Percentiles rank a stretch among this genome's conserved stretches.
phyloP scores from a whole-genome alignment of 1,139 yeast genomes.

The Arxiozyma bovina region DNA sequence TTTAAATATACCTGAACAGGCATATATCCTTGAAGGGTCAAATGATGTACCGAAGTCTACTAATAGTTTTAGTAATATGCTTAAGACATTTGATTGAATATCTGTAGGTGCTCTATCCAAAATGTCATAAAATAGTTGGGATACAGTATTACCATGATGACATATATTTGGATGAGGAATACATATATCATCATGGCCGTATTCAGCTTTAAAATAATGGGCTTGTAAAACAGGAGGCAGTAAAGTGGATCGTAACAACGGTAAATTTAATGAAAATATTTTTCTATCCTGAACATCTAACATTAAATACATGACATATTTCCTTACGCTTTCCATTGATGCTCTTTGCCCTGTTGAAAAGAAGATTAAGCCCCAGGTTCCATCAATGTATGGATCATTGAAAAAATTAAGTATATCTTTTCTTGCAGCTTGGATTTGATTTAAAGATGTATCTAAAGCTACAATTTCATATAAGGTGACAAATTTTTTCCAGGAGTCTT shows the following conservation, averaged over 20 bases:
- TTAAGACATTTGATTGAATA: conserved; percentile 23
- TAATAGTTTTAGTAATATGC: conserved; percentile 39
- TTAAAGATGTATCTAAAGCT: conserved; percentile 77
- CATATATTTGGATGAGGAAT: conserved; percentile 34
- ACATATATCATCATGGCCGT: neutral
- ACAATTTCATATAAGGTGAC: conserved; percentile 70
- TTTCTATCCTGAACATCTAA: conserved; percentile 44
- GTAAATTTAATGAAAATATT: conserved; percentile 41
- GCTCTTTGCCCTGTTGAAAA: conserved; percentile 71
- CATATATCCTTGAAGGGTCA: conserved; percentile 64
- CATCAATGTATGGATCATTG: conserved; percentile 45
- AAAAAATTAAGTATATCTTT: conserved; percentile 53
- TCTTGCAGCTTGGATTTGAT: conserved; percentile 76
- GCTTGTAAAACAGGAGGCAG: conserved; percentile 63
- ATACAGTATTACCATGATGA: conserved; percentile 47
- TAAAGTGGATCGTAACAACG: conserved; percentile 40
- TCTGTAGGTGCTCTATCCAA: conserved; percentile 27
- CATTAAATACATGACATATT: conserved; percentile 50
- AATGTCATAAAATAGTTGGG: conserved; percentile 41
- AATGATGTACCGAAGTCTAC: conserved; percentile 44
- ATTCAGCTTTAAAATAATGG: conserved; percentile 41
- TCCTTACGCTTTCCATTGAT: conserved; percentile 71
- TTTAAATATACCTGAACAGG: conserved; percentile 47
- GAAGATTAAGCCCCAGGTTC: conserved; percentile 66
- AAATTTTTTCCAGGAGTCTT: conserved; percentile 62